phyloP scores from a whole-genome alignment of 2,329 filamentous ascomycete genomes.

The Colletotrichum lini region DNA sequence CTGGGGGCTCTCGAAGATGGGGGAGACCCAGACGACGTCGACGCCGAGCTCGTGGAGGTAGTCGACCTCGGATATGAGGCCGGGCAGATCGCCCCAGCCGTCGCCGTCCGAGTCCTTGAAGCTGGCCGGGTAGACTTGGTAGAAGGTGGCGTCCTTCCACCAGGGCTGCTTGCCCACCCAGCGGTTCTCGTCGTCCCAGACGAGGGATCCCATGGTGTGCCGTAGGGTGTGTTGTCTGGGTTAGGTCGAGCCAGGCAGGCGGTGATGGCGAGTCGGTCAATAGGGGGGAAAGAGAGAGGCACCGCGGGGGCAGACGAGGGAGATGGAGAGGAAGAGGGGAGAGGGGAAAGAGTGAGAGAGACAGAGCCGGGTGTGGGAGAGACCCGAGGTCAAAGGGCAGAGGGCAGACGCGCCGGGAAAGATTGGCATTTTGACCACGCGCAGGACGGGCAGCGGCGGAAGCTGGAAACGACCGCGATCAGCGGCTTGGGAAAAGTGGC shows the following conservation, averaged over 20 bases:
- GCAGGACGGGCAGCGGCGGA: constrained; percentile 12
- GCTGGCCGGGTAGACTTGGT: constrained; percentile 71
- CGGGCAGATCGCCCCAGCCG: constrained; percentile 76
- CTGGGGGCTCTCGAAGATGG: constrained; percentile 70
- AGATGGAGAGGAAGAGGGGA: background rate
- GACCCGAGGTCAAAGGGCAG: constrained; percentile 4
- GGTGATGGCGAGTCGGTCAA: background rate
- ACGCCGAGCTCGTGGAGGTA: constrained; percentile 74
- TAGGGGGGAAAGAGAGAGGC: background rate
- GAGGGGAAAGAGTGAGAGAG: background rate
- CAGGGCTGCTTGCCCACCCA: constrained; percentile 55
- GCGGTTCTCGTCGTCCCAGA: constrained; percentile 50
- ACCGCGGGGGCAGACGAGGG: background rate
- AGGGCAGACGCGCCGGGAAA: constrained; percentile 20
- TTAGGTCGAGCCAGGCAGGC: background rate
- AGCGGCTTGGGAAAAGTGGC: constrained; percentile 24
- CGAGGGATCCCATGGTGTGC: constrained; percentile 52
- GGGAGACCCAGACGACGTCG: constrained; percentile 73
- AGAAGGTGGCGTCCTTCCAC: constrained; percentile 64
- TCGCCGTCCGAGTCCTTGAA: constrained; percentile 72
- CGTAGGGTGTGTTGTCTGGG: background rate
- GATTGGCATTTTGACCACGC: constrained; percentile 32
- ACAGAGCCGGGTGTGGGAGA: constrained; percentile 5
- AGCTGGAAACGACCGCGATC: constrained; percentile 19
- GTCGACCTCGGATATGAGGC: constrained; percentile 75